Evolutionary conservation across 805 yeast species (phyloP).

Genomic region (Myxozyma sirexii): DNA sequence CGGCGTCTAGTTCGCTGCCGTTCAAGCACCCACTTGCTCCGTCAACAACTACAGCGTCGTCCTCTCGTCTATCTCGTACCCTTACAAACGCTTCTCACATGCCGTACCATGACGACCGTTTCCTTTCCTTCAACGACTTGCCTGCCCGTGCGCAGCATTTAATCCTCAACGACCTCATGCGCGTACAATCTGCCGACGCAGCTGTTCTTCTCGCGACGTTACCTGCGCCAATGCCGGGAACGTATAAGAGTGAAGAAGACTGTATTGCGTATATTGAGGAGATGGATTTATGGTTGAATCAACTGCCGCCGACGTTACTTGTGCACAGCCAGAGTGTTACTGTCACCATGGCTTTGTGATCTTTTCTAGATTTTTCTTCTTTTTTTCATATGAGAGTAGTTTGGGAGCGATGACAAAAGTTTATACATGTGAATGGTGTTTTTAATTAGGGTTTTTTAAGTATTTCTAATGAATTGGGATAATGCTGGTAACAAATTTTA

Average conservation of each 20-base stretch:
- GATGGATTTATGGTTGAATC: conserved; percentile 77
- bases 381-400: neutral
- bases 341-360: conserved; percentile 84
- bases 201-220: conserved; percentile 84
- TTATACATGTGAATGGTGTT: neutral
- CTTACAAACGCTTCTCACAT: conserved; percentile 2
- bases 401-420: neutral
- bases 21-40: conserved; percentile 21
- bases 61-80: conserved; percentile 37
- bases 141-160: conserved; percentile 91
- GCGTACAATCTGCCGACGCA: conserved; percentile 59
- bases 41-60: conserved; percentile 8
- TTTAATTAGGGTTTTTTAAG: neutral
- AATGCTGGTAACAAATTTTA: neutral
- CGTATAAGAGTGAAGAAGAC: conserved; percentile 69
- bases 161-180: conserved; percentile 85
- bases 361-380: neutral
- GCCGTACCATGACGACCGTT: conserved; percentile 30
- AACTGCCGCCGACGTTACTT: conserved; percentile 77
- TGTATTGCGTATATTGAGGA: conserved; percentile 75
- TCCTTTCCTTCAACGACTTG: conserved; percentile 72
- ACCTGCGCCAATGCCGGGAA: conserved; percentile 84
- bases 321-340: conserved; percentile 93
- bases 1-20: neutral
- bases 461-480: neutral